These are phyloP conservation scores for Uronychia binucleata DNA, from an alignment of 73 alveolate species.

Conservation along the genomic window DNA sequence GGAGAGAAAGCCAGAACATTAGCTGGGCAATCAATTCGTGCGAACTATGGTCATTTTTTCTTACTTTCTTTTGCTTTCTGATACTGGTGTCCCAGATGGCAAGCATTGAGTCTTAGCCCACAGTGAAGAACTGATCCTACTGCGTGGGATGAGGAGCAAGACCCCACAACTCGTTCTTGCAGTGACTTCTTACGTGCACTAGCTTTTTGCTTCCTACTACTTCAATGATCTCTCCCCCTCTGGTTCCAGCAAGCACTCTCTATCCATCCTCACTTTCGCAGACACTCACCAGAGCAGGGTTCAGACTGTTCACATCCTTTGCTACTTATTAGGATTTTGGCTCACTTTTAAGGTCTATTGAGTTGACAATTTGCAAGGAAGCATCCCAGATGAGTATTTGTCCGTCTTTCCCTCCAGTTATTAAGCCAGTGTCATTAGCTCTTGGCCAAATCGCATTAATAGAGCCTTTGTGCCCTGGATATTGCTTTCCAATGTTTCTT, in stretches of 20 bases:
- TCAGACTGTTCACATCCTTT: slow-evolving; percentile 69
- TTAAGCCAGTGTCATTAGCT: slow-evolving; percentile 87
- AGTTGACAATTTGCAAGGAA: slow-evolving; percentile 45
- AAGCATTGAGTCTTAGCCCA: slow-evolving; percentile 96
- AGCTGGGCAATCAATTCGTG: slow-evolving; percentile 81
- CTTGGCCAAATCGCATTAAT: slow-evolving; percentile 78
- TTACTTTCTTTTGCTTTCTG: too few relatives aligned
- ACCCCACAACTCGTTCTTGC: slow-evolving; percentile 97
- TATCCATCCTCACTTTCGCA: slow-evolving; percentile 87
- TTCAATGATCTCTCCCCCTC: slow-evolving; percentile 98
- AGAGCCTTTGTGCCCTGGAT: slow-evolving; percentile 90
- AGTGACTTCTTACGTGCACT: slow-evolving; percentile 92
- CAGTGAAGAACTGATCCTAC: slow-evolving; percentile 84
- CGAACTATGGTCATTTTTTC: slow-evolving; percentile 77
- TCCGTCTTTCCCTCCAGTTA: slow-evolving; percentile 96
- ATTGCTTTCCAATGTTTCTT: slow-evolving; percentile 62
- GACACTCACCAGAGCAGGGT: slow-evolving; percentile 88
- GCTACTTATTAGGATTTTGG: too few relatives aligned
- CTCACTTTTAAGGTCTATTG: slow-evolving; percentile 63
- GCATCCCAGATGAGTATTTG: slow-evolving; percentile 78
- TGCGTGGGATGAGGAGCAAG: slow-evolving; percentile 93
- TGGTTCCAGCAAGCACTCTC: slow-evolving; percentile 92
- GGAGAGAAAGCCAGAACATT: slow-evolving; percentile 85
- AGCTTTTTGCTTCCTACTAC: slow-evolving; percentile 59
- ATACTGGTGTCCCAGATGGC: slow-evolving; percentile 91